Base-by-base conservation (phyloP, 257 asterid genomes). In the Penstemon barbatus region DNA sequence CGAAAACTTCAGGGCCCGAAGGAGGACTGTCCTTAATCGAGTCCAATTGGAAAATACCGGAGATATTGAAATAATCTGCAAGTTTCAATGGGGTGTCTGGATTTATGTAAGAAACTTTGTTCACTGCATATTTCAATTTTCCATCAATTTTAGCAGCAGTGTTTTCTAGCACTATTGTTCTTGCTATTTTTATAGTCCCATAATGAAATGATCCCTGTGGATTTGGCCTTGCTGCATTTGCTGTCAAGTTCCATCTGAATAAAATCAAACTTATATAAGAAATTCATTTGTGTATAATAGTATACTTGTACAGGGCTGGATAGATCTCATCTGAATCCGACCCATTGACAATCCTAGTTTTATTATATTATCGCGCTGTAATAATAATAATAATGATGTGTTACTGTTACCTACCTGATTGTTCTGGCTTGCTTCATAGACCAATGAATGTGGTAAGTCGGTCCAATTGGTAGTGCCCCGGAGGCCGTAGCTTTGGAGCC, bases 171-270 rank as follows among this genome's bases (percentile, higher is more conserved):
- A 87, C 65, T 7, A 92, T 38, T 15, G 95, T 92, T 78, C 92
- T 84, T 8, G 1, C 13, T 1, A 80, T 67, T 1, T 69, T 79
- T 57, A 92, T 85, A 2, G 71, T 80, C 33, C 96, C 95, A 13
- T 87, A 89, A 68, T 86, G 94, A 48, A 57, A 92, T 0, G 98
- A 77, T 0, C 97, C 98, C 69, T 92, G 98, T 2, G 97, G 96
- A 11, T 89, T 92, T 0, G 98, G 98, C 83, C 97, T 86, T 0
- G 98, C 98, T 18, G 97, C 96, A 66, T 87, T 89, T 0, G 96
- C 89, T 4, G 94, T 83, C 90, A 86, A 69, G 66, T 92, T 86
- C 92, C 84, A 85, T 41, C 97, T 90, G 58, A 25, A 25, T 10
- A 59, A 12, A 12, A 6, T 38, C 13, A 18, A 25, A 25, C 33